A percentile compares a stretch with the other conserved stretches of the same genome.
Conservation (phyloP, 1,284 basidiomycete genomes). For the Leccinum subrobustum region DNA sequence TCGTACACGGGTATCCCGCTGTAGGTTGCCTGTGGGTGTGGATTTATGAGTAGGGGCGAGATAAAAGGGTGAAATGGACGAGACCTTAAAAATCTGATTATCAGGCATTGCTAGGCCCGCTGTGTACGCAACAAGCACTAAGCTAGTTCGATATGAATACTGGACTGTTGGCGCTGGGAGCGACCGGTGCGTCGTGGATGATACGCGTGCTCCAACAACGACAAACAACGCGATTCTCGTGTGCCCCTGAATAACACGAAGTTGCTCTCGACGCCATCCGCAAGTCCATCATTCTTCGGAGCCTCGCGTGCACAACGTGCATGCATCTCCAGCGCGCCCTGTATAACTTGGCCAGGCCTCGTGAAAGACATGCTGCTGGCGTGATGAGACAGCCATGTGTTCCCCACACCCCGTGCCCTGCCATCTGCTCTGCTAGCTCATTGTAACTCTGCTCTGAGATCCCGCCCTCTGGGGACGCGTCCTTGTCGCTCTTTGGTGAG, state of each 20-base stretch:
- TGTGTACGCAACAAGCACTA: constrained; percentile 7
- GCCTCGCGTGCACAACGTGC: constrained; percentile 1
- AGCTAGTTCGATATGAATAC: constrained; percentile 1
- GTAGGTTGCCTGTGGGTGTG: constrained; percentile 67
- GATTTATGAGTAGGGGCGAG: constrained; percentile 6
- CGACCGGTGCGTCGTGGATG: constrained; percentile 15
- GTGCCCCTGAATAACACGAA: constrained; percentile 16
- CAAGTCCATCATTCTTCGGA: constrained; percentile 1
- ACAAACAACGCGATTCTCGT: constrained; percentile 44
- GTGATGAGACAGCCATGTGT: constrained; percentile 14
- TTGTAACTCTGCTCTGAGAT: not conserved
- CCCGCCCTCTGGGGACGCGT: not conserved
- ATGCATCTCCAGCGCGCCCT: constrained; percentile 2
- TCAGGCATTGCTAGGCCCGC: constrained; percentile 58
- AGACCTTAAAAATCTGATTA: constrained; percentile 76
- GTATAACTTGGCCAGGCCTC: constrained; percentile 14
- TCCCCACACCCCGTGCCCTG: constrained; percentile 20
- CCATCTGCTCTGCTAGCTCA: not conserved
- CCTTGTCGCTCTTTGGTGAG: not conserved
- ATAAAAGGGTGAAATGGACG: constrained; percentile 15
- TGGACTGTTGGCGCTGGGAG: constrained; percentile 23
- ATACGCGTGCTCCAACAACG: constrained; percentile 53
- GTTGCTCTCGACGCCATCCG: not conserved
- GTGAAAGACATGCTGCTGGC: constrained; percentile 20
- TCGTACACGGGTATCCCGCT: constrained; percentile 87